phyloP scores from a whole-genome alignment of 768 basidiomycete genomes.

The Tephrocybe rancida region DNA sequence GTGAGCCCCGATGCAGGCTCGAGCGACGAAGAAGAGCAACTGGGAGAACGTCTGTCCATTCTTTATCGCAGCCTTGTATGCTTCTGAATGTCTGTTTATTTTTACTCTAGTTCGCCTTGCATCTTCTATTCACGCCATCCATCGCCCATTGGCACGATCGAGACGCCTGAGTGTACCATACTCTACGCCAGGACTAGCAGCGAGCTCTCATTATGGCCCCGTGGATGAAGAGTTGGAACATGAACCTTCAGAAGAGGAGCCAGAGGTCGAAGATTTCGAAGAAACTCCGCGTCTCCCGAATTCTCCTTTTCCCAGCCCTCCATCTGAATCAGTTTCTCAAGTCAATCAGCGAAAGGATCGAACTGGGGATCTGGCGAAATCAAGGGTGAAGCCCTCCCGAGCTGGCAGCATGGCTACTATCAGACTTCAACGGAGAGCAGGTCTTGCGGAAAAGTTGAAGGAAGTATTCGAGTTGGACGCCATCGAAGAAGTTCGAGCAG shows the following conservation, averaged over 20 bases:
- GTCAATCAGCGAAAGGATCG: background rate
- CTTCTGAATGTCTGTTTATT: conserved; percentile 1
- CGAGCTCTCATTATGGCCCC: conserved; percentile 18
- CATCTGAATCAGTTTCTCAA: conserved; percentile 18
- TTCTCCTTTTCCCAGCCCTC: conserved; percentile 14
- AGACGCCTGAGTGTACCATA: conserved; percentile 40
- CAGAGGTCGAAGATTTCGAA: conserved; percentile 58
- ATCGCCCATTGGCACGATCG: conserved; percentile 76
- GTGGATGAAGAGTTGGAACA: conserved; percentile 37
- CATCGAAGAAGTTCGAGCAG: conserved; percentile 84
- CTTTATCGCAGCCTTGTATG: background rate
- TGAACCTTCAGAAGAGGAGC: conserved; percentile 52
- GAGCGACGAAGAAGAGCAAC: conserved; percentile 71
- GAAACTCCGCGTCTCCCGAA: conserved; percentile 45
- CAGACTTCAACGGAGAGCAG: conserved; percentile 62
- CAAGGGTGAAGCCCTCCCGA: conserved; percentile 34
- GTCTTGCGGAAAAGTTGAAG: conserved; percentile 84
- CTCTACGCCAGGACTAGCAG: conserved; percentile 15
- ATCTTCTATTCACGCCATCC: conserved; percentile 88
- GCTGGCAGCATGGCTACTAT: conserved; percentile 77
- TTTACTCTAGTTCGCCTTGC: conserved; percentile 53
- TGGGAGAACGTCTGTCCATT: conserved; percentile 29
- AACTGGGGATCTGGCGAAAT: conserved; percentile 1
- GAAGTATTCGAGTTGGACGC: conserved; percentile 85
- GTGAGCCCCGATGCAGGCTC: conserved; percentile 41